phyloP scores from a whole-genome alignment of 1,139 yeast genomes.

The Scheffersomyces lignicola region DNA sequence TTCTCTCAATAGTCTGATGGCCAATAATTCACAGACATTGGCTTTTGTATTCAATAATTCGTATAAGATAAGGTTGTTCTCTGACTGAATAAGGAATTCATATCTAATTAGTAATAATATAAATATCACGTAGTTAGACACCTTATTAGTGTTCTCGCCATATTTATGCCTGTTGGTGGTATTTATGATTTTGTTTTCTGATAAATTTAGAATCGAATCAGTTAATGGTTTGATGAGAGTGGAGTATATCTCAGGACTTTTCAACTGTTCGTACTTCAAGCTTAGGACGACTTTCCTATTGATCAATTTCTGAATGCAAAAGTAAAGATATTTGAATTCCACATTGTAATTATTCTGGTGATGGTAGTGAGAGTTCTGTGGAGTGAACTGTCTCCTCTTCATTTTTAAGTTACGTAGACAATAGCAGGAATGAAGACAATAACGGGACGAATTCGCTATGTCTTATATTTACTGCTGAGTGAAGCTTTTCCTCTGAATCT shows the following conservation, averaged over 20 bases:
- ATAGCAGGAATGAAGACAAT: background rate
- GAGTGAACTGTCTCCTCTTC: background rate
- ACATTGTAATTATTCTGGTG: constrained; percentile 12
- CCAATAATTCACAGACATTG: constrained; percentile 54
- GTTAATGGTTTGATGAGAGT: constrained; percentile 53
- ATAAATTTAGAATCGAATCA: constrained; percentile 26
- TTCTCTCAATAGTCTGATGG: constrained; percentile 53
- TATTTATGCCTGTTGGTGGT: constrained; percentile 8
- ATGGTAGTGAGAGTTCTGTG: background rate
- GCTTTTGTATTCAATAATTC: constrained; percentile 55
- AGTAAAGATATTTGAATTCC: constrained; percentile 42
- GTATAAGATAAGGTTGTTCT: constrained; percentile 46
- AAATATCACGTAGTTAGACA: constrained; percentile 30
- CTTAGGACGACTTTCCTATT: constrained; percentile 46
- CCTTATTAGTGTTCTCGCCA: constrained; percentile 13
- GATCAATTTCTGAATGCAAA: constrained; percentile 36
- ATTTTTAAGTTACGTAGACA: background rate
- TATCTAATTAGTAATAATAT: constrained; percentile 37
- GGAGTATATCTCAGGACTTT: constrained; percentile 53
- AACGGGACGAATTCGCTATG: background rate
- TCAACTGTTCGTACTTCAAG: constrained; percentile 56
- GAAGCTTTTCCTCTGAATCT: too few relatives aligned
- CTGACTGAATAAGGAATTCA: constrained; percentile 51
- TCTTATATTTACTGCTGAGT: background rate
- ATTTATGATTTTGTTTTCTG: constrained; percentile 15